Percentiles rank a stretch among this genome's conserved stretches.
These are phyloP conservation scores for Aspergillus candidus DNA, from an alignment of 2,329 filamentous ascomycete species.

Conservation along the genomic window DNA sequence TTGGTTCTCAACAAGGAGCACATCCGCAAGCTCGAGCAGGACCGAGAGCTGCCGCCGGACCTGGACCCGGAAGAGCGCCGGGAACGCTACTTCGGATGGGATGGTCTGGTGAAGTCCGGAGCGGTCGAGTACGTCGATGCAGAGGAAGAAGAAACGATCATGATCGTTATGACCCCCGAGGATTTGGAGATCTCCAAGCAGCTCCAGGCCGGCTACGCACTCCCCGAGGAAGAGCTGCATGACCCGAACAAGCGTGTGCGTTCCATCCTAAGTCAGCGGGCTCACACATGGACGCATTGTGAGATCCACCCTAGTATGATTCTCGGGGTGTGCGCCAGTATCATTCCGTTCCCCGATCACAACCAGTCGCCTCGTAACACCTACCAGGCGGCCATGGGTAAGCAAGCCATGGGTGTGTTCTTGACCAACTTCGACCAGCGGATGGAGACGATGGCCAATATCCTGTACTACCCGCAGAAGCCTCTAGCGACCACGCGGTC, in stretches of 20 bases:
- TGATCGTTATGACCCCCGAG: conserved; percentile 99
- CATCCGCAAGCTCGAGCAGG: conserved; percentile 67
- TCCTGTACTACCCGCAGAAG: conserved; percentile 98
- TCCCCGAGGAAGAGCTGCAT: conserved; percentile 56
- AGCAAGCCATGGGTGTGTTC: conserved; percentile 99
- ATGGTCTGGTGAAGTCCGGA: conserved; percentile 73
- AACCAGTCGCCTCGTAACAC: conserved; percentile 98
- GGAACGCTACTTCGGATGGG: conserved; percentile 72
- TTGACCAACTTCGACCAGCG: conserved; percentile 93
- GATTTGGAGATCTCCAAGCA: conserved; percentile 75
- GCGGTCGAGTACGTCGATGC: conserved; percentile 95
- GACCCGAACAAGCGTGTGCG: conserved; percentile 83
- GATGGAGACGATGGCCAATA: conserved; percentile 99
- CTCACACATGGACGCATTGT: conserved; percentile 94
- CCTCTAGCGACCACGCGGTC: conserved; percentile 91
- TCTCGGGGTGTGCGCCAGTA: conserved; percentile 94
- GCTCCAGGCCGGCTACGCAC: conserved; percentile 59
- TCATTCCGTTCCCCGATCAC: conserved; percentile 99
- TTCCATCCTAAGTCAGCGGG: conserved; percentile 76
- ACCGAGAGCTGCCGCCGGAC: conserved; percentile 60
- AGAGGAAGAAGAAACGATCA: conserved; percentile 95
- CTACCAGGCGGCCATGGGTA: conserved; percentile 99
- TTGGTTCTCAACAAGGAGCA: conserved; percentile 81
- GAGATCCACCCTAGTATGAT: conserved; percentile 99
- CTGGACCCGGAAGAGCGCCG: conserved; percentile 53